Percentiles rank a stretch among this genome's conserved stretches.
Evolutionary conservation across 2,329 filamentous ascomycete species (phyloP).

Genomic region (Fusarium nanum): DNA sequence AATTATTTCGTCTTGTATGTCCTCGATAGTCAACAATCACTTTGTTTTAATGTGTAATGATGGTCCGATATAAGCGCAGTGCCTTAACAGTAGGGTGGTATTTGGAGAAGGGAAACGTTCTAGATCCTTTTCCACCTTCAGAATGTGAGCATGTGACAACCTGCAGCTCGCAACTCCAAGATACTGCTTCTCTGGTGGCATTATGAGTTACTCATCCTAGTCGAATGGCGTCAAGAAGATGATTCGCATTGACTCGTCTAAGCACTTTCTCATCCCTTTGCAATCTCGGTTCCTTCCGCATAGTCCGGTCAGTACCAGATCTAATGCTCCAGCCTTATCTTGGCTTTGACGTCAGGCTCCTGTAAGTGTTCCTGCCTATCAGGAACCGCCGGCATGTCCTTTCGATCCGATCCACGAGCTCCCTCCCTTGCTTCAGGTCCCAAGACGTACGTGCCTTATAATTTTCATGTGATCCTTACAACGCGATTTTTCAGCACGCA

Average conservation of each 20-base stretch:
- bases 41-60: not conserved
- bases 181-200: not conserved
- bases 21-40: not conserved
- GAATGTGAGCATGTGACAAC: conserved; percentile 8
- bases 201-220: not conserved
- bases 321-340: conserved; percentile 12
- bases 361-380: conserved; percentile 46
- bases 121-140: not conserved
- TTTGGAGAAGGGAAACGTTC: not conserved
- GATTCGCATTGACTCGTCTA: not conserved
- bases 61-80: conserved; percentile 19
- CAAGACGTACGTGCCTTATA: not conserved
- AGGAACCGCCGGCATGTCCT: conserved; percentile 41
- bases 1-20: not conserved
- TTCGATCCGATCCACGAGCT: not conserved
- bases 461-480: conserved; percentile 32
- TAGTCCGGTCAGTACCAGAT: not conserved
- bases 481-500: conserved; percentile 10
- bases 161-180: not conserved
- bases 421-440: not conserved
- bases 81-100: not conserved
- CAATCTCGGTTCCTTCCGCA: conserved; percentile 20
- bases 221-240: not conserved
- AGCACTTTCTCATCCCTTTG: not conserved
- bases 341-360: conserved; percentile 44